A percentile compares a stretch with the other conserved stretches of the same genome.
Evolutionary conservation across 2,329 filamentous ascomycete genomes (phyloP).

Genomic region (Xylariales sp.): DNA sequence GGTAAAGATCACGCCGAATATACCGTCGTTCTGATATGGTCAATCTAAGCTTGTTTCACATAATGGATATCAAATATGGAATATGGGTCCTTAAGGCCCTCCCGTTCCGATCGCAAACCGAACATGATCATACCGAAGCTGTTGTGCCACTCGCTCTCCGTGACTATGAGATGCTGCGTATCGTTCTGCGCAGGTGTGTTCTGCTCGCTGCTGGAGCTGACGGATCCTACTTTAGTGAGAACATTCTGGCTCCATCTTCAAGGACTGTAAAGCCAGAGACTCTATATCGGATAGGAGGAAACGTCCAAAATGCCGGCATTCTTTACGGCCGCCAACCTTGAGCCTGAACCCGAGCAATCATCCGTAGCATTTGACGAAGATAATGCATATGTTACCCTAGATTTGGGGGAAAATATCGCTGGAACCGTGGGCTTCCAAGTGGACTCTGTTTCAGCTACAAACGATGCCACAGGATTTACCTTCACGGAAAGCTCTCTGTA

Average conservation of each 20-base stretch:
- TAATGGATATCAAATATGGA: no score
- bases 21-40: no score
- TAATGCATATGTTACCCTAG: conserved; percentile 1
- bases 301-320: not conserved
- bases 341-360: no score
- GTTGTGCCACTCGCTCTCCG: no score
- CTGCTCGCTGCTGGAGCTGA: no score
- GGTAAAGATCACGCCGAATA: no score
- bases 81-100: no score
- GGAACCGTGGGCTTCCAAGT: conserved; percentile 1
- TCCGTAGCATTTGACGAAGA: not conserved
- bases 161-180: no score
- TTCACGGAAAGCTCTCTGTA: conserved; percentile 5
- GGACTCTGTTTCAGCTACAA: not conserved
- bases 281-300: not conserved
- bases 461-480: conserved; percentile 2
- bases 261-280: not conserved
- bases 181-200: no score
- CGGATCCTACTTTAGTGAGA: not conserved
- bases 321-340: not conserved
- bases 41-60: no score
- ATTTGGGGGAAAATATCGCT: conserved; percentile 6
- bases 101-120: no score
- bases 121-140: no score
- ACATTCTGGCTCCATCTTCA: conserved; percentile 4